phyloP scores from a whole-genome alignment of 495 filamentous ascomycete species.

The Aspergillus carlsbadensis region DNA sequence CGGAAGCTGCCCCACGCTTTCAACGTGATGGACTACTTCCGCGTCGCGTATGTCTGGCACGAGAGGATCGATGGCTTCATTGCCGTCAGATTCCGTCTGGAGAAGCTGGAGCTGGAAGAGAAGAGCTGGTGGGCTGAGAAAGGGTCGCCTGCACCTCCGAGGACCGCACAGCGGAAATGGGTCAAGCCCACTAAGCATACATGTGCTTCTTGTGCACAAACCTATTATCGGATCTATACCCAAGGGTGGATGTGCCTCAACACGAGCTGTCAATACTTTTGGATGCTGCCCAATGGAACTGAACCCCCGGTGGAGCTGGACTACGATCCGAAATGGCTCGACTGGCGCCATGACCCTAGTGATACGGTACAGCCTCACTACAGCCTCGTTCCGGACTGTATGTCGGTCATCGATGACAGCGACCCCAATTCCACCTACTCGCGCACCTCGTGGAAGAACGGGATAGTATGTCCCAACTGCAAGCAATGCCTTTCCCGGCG shows the following conservation, averaged over 20 bases:
- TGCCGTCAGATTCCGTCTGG: slow-evolving; percentile 61
- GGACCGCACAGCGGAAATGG: slow-evolving; percentile 22
- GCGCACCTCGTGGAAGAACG: slow-evolving; percentile 53
- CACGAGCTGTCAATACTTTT: slow-evolving; percentile 56
- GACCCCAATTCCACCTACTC: slow-evolving; percentile 28
- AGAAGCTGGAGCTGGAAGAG: slow-evolving; percentile 60
- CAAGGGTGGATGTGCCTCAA: slow-evolving; percentile 73
- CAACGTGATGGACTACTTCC: slow-evolving; percentile 72
- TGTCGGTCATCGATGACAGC: slow-evolving; percentile 36
- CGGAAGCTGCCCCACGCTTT: slow-evolving; percentile 61
- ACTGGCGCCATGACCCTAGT: slow-evolving; percentile 37
- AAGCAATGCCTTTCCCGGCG: slow-evolving; percentile 59
- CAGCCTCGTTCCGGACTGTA: slow-evolving; percentile 33
- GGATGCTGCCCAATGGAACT: slow-evolving; percentile 33
- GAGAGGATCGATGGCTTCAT: slow-evolving; percentile 52
- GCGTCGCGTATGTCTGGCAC: slow-evolving; percentile 69
- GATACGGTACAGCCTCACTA: slow-evolving; percentile 35
- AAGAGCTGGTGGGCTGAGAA: slow-evolving; percentile 70
- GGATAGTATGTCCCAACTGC: slow-evolving; percentile 75
- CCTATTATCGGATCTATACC: slow-evolving; percentile 47
- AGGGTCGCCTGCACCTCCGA: slow-evolving; percentile 20
- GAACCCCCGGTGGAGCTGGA: slow-evolving; percentile 34
- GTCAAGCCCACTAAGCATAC: slow-evolving; percentile 15
- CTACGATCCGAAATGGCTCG: slow-evolving; percentile 60
- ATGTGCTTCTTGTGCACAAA: slow-evolving; percentile 43